phyloP scores from a whole-genome alignment of 176 grass and related monocot species.

The Musa schizocarpa region DNA sequence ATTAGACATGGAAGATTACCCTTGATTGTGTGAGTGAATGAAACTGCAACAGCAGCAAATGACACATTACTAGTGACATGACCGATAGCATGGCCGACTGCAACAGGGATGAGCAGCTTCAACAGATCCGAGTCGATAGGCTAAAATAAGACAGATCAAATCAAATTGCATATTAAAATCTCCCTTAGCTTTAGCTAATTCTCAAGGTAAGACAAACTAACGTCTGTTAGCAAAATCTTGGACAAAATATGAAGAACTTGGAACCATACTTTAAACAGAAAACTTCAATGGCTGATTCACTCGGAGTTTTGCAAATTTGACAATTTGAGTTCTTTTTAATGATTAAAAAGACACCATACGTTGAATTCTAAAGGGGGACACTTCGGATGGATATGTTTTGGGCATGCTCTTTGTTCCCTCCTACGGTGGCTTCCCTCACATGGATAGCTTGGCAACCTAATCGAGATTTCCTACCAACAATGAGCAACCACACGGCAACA shows the following conservation, averaged over 20 bases:
- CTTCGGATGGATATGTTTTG: no score
- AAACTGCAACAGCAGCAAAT: conserved; percentile 92
- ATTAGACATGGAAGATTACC: conserved; percentile 33
- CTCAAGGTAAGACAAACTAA: no score
- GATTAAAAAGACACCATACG: no score
- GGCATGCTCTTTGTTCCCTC: no score
- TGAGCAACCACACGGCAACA: neutral
- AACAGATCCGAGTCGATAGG: conserved; percentile 66
- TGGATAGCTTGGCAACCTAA: neutral
- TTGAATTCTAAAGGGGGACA: no score
- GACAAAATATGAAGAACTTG: no score
- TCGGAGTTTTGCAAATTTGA: no score
- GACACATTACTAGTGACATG: conserved; percentile 97
- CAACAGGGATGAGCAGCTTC: conserved; percentile 89
- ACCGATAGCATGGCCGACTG: conserved; percentile 82
- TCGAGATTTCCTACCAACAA: neutral
- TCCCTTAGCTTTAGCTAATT: neutral
- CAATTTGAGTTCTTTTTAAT: no score
- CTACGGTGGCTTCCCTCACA: no score
- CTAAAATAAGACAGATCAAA: conserved; percentile 37
- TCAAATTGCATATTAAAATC: neutral
- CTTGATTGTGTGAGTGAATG: conserved; percentile 96
- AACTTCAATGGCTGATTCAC: no score
- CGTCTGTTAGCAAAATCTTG: no score
- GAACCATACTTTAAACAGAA: no score